phyloP scores from a whole-genome alignment of 1,284 basidiomycete genomes.

The Moesziomyces sp. region DNA sequence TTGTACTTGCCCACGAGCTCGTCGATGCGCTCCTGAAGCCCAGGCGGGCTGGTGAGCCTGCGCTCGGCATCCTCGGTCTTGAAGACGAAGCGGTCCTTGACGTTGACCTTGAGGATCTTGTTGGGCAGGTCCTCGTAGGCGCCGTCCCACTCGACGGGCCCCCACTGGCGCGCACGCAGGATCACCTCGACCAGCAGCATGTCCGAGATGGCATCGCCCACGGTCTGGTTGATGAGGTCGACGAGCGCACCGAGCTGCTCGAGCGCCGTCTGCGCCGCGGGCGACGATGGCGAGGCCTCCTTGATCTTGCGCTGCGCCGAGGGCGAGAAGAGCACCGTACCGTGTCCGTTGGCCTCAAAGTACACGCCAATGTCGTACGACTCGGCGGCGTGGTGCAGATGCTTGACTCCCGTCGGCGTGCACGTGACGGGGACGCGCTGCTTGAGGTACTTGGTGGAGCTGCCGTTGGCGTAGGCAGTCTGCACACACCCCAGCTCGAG shows the following conservation, averaged over 20 bases:
- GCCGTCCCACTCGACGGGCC: constrained; percentile 85
- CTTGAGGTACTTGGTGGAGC: constrained; percentile 81
- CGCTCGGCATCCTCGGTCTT: constrained; percentile 94
- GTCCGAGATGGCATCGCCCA: constrained; percentile 96
- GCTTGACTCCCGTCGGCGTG: constrained; percentile 96
- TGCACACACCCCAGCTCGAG: constrained; percentile 78
- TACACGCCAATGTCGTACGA: constrained; percentile 95
- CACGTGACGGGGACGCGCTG: constrained; percentile 88
- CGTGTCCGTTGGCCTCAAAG: constrained; percentile 99
- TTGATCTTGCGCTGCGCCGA: constrained; percentile 65
- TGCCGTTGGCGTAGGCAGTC: constrained; percentile 98
- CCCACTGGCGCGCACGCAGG: constrained; percentile 75
- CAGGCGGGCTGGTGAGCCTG: constrained; percentile 80
- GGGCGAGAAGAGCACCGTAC: constrained; percentile 91
- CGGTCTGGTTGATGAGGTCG: constrained; percentile 95
- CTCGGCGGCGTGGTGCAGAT: constrained; percentile 96
- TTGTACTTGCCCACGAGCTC: constrained; percentile 83
- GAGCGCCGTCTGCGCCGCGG: constrained; percentile 77
- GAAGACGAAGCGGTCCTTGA: constrained; percentile 84
- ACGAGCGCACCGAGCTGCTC: constrained; percentile 72
- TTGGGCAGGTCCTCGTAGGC: constrained; percentile 95
- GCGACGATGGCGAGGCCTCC: constrained; percentile 80
- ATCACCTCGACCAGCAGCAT: constrained; percentile 95
- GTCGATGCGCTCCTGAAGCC: constrained; percentile 87
- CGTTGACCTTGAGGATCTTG: constrained; percentile 93